phyloP scores from a whole-genome alignment of 176 grass and related monocot species.

The Zea luxurians region DNA sequence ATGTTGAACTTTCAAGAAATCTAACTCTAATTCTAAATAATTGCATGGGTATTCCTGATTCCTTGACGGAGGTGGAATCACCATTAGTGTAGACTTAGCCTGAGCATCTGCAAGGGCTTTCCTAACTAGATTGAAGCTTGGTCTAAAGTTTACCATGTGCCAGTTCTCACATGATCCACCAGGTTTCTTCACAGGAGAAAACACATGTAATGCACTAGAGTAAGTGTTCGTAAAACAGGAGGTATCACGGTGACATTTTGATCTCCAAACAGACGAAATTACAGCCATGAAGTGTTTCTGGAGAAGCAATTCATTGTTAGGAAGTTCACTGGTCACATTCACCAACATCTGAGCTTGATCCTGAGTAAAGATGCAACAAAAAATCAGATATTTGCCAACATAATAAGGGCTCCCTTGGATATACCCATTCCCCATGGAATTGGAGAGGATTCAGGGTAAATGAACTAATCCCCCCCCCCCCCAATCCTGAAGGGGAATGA shows the following conservation, averaged over 20 bases:
- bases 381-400: conserved; percentile 29
- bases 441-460: too few species aligned
- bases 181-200: conserved; percentile 36
- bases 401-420: not conserved
- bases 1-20: conserved; percentile 50
- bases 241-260: conserved; percentile 46
- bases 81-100: conserved; percentile 37
- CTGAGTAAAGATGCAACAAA: conserved; percentile 43
- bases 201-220: conserved; percentile 31
- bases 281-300: conserved; percentile 92
- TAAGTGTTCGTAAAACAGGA: conserved; percentile 28
- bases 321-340: conserved; percentile 77
- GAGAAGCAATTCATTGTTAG: conserved; percentile 86
- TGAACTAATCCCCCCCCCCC: too few species aligned
- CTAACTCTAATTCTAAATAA: conserved; percentile 71
- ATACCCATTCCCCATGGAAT: too few species aligned
- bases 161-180: conserved; percentile 40
- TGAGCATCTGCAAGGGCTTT: conserved; percentile 65
- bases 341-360: conserved; percentile 86
- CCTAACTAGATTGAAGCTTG: conserved; percentile 57
- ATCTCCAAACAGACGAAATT: conserved; percentile 98
- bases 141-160: conserved; percentile 48
- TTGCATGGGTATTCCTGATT: conserved; percentile 40
- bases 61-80: conserved; percentile 31
- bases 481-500: too few species aligned